A percentile compares a stretch with the other conserved stretches of the same genome.
Evolutionary conservation across 2,329 filamentous ascomycete genomes (phyloP).

Genomic region (Penicillium sp.): DNA sequence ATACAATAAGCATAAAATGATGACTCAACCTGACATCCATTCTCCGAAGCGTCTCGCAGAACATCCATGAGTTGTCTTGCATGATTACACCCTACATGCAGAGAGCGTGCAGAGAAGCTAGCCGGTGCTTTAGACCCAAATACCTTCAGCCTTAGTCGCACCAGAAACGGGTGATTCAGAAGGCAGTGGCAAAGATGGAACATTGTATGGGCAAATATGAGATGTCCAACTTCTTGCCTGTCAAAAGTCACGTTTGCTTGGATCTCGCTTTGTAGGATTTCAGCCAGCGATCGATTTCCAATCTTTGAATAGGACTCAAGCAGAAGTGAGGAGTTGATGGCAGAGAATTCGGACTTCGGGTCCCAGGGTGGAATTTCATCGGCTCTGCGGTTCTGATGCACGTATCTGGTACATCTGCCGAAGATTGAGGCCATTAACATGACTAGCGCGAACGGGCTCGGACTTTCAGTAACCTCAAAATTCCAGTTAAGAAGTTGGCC

Average conservation of each 20-base stretch:
- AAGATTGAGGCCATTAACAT: slow-evolving; percentile 34
- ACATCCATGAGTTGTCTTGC: no score
- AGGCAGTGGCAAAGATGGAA: not conserved
- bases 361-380: slow-evolving; percentile 34
- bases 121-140: no score
- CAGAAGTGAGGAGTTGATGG: slow-evolving; percentile 30
- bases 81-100: no score
- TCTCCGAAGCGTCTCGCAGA: no score
- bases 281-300: no score
- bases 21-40: no score
- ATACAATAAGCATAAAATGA: no score
- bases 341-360: slow-evolving; percentile 33
- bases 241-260: no score
- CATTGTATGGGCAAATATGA: not conserved
- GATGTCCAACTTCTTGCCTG: not conserved
- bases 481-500: slow-evolving; percentile 23
- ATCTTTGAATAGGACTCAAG: slow-evolving; percentile 30
- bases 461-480: slow-evolving; percentile 11
- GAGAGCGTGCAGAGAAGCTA: no score
- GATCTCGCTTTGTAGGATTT: no score
- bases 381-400: slow-evolving; percentile 19
- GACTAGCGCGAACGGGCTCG: slow-evolving; percentile 27
- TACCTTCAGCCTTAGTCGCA: no score
- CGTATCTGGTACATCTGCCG: slow-evolving; percentile 31
- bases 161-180: no score